Conservation (phyloP, 23 red algal genomes). For the Chondrus crispus region DNA sequence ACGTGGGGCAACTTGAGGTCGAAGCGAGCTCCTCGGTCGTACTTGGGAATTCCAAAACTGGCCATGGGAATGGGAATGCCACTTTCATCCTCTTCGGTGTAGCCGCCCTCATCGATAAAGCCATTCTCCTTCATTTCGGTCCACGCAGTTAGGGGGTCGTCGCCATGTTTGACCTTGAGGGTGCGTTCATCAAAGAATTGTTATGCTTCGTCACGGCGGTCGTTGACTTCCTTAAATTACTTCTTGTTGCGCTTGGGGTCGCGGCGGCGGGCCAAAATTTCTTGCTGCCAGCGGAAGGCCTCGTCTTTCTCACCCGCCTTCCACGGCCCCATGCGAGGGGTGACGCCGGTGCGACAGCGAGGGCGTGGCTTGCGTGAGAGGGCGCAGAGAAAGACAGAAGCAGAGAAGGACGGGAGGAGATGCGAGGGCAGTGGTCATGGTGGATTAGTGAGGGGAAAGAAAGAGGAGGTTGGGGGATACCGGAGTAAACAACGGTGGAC, state of each 20-base stretch:
- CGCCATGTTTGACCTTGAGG: constrained; percentile 65
- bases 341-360: too few species aligned
- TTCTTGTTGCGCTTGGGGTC: constrained; percentile 33
- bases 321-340: constrained; percentile 53
- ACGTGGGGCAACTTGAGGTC: constrained; percentile 83
- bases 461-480: too few species aligned
- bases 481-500: too few species aligned
- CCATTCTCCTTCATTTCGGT: constrained; percentile 73
- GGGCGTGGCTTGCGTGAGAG: too few species aligned
- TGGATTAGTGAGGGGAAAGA: too few species aligned
- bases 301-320: constrained; percentile 67
- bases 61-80: constrained; percentile 80
- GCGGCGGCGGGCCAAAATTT: constrained; percentile 63
- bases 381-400: too few species aligned
- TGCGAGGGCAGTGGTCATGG: too few species aligned
- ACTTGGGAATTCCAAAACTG: constrained; percentile 84
- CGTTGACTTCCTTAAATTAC: constrained; percentile 50
- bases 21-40: constrained; percentile 84
- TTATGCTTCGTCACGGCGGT: constrained; percentile 32
- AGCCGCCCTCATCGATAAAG: constrained; percentile 67
- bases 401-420: too few species aligned
- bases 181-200: constrained; percentile 53
- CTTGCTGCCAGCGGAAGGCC: constrained; percentile 57
- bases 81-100: constrained; percentile 68
- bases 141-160: constrained; percentile 84